Evolutionary conservation across 1,284 basidiomycete species (phyloP).

Genomic region (Calocybe gambosa): DNA sequence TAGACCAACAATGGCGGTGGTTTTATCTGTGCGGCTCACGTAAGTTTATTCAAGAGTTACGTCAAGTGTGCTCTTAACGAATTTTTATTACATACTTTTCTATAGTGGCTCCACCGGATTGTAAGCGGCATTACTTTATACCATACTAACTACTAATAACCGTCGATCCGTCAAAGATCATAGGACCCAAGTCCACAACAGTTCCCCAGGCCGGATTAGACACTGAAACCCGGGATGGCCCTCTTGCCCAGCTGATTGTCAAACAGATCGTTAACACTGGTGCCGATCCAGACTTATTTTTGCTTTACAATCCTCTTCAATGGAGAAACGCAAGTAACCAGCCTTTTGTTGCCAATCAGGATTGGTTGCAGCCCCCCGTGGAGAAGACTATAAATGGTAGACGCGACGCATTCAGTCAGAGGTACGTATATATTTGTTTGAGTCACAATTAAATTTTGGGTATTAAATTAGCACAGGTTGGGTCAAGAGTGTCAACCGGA

Average conservation of each 20-base stretch:
- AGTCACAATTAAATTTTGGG: neutral
- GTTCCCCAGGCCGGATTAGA: conserved; percentile 53
- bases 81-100: conserved; percentile 3
- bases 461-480: conserved; percentile 28
- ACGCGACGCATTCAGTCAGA: conserved; percentile 44
- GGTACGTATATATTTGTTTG: conserved; percentile 22
- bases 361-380: conserved; percentile 47
- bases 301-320: conserved; percentile 47
- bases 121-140: conserved; percentile 26
- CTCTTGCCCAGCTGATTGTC: conserved; percentile 48
- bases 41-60: conserved; percentile 24
- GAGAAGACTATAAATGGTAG: conserved; percentile 41
- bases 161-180: conserved; percentile 36
- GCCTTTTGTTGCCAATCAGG: conserved; percentile 34
- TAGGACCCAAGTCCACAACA: conserved; percentile 47
- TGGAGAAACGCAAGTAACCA: conserved; percentile 45
- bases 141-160: neutral
- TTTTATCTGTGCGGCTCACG: conserved; percentile 56
- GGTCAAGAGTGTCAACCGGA: conserved; percentile 52
- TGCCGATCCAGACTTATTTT: conserved; percentile 35
- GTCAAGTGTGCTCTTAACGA: neutral
- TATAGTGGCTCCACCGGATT: conserved; percentile 57
- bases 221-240: conserved; percentile 47
- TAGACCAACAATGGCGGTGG: conserved; percentile 60
- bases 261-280: conserved; percentile 34